These are phyloP conservation scores for Paracamarosporium sp. DNA, from an alignment of 2,329 filamentous ascomycete genomes.

Conservation along the genomic window DNA sequence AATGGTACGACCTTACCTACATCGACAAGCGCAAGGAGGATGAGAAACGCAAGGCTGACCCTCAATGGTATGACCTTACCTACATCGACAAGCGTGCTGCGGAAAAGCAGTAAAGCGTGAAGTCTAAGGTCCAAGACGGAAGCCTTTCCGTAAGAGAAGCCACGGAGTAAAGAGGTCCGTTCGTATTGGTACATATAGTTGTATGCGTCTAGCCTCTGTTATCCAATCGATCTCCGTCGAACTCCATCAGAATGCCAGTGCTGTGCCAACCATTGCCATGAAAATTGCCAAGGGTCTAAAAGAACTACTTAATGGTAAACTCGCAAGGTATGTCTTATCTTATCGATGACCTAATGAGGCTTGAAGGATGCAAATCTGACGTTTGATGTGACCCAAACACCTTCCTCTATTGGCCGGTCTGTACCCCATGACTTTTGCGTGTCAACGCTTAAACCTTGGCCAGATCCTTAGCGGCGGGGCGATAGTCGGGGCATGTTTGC, in stretches of 20 bases:
- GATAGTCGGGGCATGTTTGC: background rate
- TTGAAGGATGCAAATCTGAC: background rate
- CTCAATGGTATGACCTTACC: constrained; percentile 10
- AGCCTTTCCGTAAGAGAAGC: background rate
- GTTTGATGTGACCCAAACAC: background rate
- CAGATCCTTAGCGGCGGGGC: constrained; percentile 62
- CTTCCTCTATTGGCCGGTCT: constrained; percentile 65
- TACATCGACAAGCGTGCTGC: constrained; percentile 13
- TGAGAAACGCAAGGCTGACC: constrained; percentile 11
- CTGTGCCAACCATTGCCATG: no score
- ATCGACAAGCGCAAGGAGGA: constrained; percentile 12
- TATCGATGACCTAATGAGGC: background rate
- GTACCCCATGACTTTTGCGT: constrained; percentile 74
- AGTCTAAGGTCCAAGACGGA: background rate
- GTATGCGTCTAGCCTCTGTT: no score
- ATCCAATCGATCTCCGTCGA: no score
- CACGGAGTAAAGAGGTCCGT: background rate
- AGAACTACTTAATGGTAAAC: no score
- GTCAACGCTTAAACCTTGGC: constrained; percentile 72
- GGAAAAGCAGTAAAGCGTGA: background rate
- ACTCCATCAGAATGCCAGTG: no score
- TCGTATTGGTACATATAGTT: no score
- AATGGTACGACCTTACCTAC: constrained; percentile 12
- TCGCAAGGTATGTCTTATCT: background rate
- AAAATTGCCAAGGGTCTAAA: no score